Evolutionary conservation across 306 rosid species (phyloP).

Genomic region (Quercus robur): DNA sequence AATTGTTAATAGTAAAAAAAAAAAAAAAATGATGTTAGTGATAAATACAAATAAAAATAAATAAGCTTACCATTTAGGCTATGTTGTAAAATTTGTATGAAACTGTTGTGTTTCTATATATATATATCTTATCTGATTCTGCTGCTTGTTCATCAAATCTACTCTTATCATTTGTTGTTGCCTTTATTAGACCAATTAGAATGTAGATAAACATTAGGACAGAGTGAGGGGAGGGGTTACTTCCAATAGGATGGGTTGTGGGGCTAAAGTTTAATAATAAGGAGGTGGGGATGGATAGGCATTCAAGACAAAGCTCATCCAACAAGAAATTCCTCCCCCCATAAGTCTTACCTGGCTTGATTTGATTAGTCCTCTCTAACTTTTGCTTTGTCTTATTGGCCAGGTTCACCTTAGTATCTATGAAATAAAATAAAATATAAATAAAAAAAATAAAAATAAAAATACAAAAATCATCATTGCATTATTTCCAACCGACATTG

Average conservation of each 20-base stretch:
- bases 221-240: background rate
- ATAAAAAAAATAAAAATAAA: background rate
- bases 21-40: no score
- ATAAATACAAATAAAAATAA: no score
- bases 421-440: constrained; percentile 1
- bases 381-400: constrained; percentile 55
- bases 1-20: no score
- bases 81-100: no score
- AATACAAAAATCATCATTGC: background rate
- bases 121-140: constrained; percentile 21
- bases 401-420: constrained; percentile 47
- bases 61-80: no score
- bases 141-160: constrained; percentile 25
- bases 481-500: constrained; percentile 45
- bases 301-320: constrained; percentile 45
- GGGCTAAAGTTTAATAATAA: constrained; percentile 45
- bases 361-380: constrained; percentile 42
- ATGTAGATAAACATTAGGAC: constrained; percentile 30
- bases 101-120: no score
- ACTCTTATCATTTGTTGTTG: constrained; percentile 31
- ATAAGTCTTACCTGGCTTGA: constrained; percentile 37
- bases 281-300: constrained; percentile 44
- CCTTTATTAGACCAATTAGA: constrained; percentile 21
- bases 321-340: constrained; percentile 48
- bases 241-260: constrained; percentile 63